These are phyloP conservation scores for Caulochytrium protostelioides DNA, from an alignment of 371 early-diverging fungal species.

Conservation along the genomic window DNA sequence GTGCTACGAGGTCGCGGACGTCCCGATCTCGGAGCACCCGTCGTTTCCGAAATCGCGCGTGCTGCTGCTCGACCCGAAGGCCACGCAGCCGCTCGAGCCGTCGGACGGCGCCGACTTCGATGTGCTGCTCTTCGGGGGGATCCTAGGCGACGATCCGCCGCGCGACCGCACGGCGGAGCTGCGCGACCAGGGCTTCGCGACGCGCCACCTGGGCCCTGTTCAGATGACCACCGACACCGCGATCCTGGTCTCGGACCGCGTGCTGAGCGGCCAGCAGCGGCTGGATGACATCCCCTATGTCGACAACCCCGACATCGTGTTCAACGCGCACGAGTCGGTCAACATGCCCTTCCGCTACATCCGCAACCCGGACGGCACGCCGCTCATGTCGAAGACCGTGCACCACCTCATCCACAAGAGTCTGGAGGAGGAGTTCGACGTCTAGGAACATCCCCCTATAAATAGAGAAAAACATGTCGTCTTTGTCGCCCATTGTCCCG, in stretches of 20 bases:
- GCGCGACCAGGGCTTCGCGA: constrained; percentile 47
- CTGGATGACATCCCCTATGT: constrained; percentile 41
- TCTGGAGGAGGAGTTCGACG: too few species aligned
- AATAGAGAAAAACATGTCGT: too few species aligned
- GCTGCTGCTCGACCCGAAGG: constrained; percentile 51
- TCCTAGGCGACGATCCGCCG: constrained; percentile 35
- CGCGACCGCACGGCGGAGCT: constrained; percentile 51
- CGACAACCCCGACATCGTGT: constrained; percentile 49
- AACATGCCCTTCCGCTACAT: constrained; percentile 59
- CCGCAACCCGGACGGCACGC: too few species aligned
- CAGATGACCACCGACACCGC: constrained; percentile 48
- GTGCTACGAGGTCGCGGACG: constrained; percentile 30
- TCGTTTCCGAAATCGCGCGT: constrained; percentile 37
- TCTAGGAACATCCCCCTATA: too few species aligned
- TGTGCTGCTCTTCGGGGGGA: constrained; percentile 61
- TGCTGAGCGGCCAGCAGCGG: constrained; percentile 18
- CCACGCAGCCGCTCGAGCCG: constrained; percentile 31
- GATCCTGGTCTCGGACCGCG: constrained; percentile 12
- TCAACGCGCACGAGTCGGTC: constrained; percentile 44
- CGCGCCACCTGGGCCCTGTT: constrained; percentile 46
- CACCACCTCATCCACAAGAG: too few species aligned
- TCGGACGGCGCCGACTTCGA: constrained; percentile 45
- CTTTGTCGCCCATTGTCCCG: too few species aligned
- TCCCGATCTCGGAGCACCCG: constrained; percentile 33
- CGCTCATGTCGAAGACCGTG: too few species aligned